Conservation (phyloP, 2,329 filamentous ascomycete genomes). For the Diaporthe sp. region DNA sequence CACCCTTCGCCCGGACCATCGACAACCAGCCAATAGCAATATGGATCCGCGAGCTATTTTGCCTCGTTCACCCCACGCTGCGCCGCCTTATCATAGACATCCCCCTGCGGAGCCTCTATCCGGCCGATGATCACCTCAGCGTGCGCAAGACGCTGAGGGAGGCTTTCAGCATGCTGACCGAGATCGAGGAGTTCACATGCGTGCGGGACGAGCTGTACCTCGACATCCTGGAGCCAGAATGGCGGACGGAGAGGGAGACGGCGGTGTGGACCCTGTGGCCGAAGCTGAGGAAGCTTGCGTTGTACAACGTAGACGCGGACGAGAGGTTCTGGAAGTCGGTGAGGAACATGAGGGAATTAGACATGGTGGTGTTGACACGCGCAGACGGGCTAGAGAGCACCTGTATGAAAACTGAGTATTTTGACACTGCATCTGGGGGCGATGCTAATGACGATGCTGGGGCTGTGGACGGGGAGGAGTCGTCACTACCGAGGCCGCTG, state of each 20-base stretch:
- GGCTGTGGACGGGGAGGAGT: slow-evolving; percentile 42
- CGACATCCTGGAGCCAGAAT: slow-evolving; percentile 44
- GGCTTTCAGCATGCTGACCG: slow-evolving; percentile 59
- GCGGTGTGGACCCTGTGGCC: slow-evolving; percentile 61
- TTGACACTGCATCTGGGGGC: slow-evolving; percentile 43
- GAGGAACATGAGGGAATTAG: slow-evolving; percentile 53
- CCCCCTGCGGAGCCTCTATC: slow-evolving; percentile 60
- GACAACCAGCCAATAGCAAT: slow-evolving; percentile 57
- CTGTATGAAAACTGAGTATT: slow-evolving; percentile 60
- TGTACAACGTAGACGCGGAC: slow-evolving; percentile 58
- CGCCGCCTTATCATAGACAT: slow-evolving; percentile 63
- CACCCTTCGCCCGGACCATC: slow-evolving; percentile 53
- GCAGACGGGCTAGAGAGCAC: slow-evolving; percentile 50
- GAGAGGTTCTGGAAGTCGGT: slow-evolving; percentile 56
- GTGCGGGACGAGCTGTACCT: slow-evolving; percentile 62
- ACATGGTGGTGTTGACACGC: slow-evolving; percentile 59
- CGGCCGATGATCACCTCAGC: slow-evolving; percentile 57
- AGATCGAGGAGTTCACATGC: slow-evolving; percentile 63
- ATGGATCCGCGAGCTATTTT: slow-evolving; percentile 59
- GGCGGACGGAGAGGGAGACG: slow-evolving; percentile 44
- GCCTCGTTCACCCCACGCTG: slow-evolving; percentile 56
- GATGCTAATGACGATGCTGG: neutral
- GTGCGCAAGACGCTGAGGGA: slow-evolving; percentile 57
- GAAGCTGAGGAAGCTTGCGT: slow-evolving; percentile 56
- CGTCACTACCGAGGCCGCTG: slow-evolving; percentile 42